These are phyloP conservation scores for slime mould (Dictyostelium discoideum) DNA, from an alignment of 78 protist species.

Conservation along the genomic window dicty_2.7 NC_007088.5:6350501-6351000, in stretches of 20 bases:
- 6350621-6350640: neutral
- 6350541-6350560: neutral
- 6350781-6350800: neutral
- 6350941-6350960: neutral
- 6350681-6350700: neutral
- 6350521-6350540: neutral
- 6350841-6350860: slow-evolving; percentile 11
- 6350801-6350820: neutral
- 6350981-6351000: neutral
- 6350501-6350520: neutral
- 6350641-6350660: neutral
- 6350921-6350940: neutral
- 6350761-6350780: neutral
- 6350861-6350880: neutral
- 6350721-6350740: neutral
- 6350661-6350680: slow-evolving; percentile 62
- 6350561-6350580: neutral
- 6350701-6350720: neutral
- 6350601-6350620: neutral
- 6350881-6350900: neutral
- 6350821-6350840: neutral
- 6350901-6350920: neutral
- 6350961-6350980: neutral
- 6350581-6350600: neutral
- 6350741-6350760: neutral